Evolutionary conservation across 2,329 filamentous ascomycete species (phyloP).

Genomic region (Microdochium trichocladiopsis): DNA sequence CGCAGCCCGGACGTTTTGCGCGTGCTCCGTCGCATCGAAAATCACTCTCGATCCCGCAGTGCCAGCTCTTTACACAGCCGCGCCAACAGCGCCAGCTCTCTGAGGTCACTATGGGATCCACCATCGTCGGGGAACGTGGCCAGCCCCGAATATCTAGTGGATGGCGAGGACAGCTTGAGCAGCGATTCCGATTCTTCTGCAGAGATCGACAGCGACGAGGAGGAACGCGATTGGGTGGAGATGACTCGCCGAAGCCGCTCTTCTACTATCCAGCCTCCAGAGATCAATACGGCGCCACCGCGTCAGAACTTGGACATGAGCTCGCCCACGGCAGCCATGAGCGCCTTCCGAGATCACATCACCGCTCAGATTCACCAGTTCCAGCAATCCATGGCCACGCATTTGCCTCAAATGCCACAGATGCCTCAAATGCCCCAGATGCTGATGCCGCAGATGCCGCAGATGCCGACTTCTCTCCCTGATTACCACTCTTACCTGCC

Average conservation of each 20-base stretch:
- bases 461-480: constrained; percentile 54
- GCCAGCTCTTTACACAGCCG: constrained; percentile 52
- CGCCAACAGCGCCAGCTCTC: constrained; percentile 59
- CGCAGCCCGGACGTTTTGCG: constrained; percentile 57
- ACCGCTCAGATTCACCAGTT: constrained; percentile 69
- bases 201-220: constrained; percentile 32
- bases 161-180: constrained; percentile 28
- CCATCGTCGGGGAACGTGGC: constrained; percentile 25
- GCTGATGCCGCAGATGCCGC: constrained; percentile 56
- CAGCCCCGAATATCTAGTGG: constrained; percentile 29
- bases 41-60: constrained; percentile 60
- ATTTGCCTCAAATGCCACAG: constrained; percentile 58
- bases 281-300: constrained; percentile 11
- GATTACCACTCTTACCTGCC: constrained; percentile 65
- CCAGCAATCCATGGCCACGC: constrained; percentile 62
- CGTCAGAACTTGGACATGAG: constrained; percentile 30
- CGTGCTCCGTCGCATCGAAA: constrained; percentile 54
- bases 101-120: constrained; percentile 61
- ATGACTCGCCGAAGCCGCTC: constrained; percentile 23
- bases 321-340: constrained; percentile 56
- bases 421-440: constrained; percentile 18
- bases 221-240: constrained; percentile 29
- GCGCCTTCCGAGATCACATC: constrained; percentile 67
- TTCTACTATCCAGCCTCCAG: constrained; percentile 11
- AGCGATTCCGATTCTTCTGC: constrained; percentile 24